Evolutionary conservation across 2,329 filamentous ascomycete genomes (phyloP).

Genomic region (Didymosphaeria variabile): DNA sequence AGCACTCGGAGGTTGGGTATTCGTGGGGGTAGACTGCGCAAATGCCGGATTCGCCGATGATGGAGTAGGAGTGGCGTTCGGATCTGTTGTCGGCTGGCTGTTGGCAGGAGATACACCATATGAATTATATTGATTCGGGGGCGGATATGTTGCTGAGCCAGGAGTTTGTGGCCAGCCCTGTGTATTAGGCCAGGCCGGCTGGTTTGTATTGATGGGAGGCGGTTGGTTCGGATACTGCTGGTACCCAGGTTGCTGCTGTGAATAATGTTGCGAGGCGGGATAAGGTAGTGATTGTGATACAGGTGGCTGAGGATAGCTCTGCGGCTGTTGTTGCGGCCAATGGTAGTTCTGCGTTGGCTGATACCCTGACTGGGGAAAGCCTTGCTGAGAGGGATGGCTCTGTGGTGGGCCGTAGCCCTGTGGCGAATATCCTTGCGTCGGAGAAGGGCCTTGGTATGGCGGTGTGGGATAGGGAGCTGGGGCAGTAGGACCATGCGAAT

Average conservation of each 20-base stretch:
- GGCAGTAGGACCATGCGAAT: slow-evolving; percentile 34
- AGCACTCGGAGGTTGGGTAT: slow-evolving; percentile 26
- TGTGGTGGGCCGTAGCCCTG: slow-evolving; percentile 37
- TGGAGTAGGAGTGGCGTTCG: slow-evolving; percentile 41
- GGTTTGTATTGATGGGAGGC: slow-evolving; percentile 31
- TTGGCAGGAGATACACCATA: slow-evolving; percentile 23
- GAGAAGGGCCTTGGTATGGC: slow-evolving; percentile 31
- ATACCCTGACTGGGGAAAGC: slow-evolving; percentile 29
- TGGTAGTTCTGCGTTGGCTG: slow-evolving; percentile 33
- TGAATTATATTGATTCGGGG: slow-evolving; percentile 26
- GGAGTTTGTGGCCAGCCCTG: slow-evolving; percentile 33
- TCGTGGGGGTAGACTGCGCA: slow-evolving; percentile 22
- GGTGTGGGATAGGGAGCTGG: slow-evolving; percentile 33
- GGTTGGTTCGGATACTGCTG: slow-evolving; percentile 31
- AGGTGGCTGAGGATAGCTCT: slow-evolving; percentile 32
- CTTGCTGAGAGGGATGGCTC: slow-evolving; percentile 28
- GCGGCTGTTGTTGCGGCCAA: slow-evolving; percentile 33
- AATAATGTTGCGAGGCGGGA: slow-evolving; percentile 31
- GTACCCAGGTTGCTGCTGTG: slow-evolving; percentile 29
- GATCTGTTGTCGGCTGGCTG: slow-evolving; percentile 26
- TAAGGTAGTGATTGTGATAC: slow-evolving; percentile 35
- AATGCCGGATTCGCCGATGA: slow-evolving; percentile 31
- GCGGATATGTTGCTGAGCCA: slow-evolving; percentile 27
- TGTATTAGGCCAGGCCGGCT: slow-evolving; percentile 35
- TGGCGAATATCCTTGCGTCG: slow-evolving; percentile 32